Evolutionary conservation across 305 asterid species (phyloP).

Genomic region (Fraxinus albicans): DNA sequence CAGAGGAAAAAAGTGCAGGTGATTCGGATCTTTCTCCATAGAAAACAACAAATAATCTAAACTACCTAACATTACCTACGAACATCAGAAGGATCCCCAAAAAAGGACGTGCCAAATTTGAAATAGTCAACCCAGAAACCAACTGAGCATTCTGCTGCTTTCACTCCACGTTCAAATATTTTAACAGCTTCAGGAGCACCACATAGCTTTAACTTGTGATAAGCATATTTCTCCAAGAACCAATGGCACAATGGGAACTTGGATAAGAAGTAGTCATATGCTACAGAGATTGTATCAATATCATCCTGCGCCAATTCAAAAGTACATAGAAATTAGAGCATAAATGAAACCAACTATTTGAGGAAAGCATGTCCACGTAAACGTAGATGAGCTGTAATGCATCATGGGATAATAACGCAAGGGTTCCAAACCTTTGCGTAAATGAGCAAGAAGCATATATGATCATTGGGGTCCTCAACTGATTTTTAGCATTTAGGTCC

Average conservation of each 20-base stretch:
- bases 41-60: slow-evolving; percentile 23
- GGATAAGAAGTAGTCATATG: slow-evolving; percentile 70
- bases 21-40: slow-evolving; percentile 9
- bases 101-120: slow-evolving; percentile 52
- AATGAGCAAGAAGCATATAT: background rate
- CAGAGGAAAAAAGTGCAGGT: background rate
- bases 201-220: slow-evolving; percentile 57
- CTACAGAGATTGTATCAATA: slow-evolving; percentile 57
- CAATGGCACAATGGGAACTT: slow-evolving; percentile 85
- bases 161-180: slow-evolving; percentile 64
- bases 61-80: slow-evolving; percentile 60
- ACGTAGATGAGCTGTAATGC: slow-evolving; percentile 2
- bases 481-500: background rate
- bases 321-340: slow-evolving; percentile 14
- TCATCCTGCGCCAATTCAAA: slow-evolving; percentile 59
- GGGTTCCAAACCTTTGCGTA: background rate
- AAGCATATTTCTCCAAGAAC: slow-evolving; percentile 77
- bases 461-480: background rate
- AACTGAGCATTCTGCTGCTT: slow-evolving; percentile 57
- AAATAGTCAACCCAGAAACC: slow-evolving; percentile 89
- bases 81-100: slow-evolving; percentile 64
- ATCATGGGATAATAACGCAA: background rate
- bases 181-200: slow-evolving; percentile 62
- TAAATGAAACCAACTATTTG: slow-evolving; percentile 13
- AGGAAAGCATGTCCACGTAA: slow-evolving; percentile 4